Conservation (phyloP, 192 early-diverging fungal genomes). For the Rhizophagus sp. region DNA sequence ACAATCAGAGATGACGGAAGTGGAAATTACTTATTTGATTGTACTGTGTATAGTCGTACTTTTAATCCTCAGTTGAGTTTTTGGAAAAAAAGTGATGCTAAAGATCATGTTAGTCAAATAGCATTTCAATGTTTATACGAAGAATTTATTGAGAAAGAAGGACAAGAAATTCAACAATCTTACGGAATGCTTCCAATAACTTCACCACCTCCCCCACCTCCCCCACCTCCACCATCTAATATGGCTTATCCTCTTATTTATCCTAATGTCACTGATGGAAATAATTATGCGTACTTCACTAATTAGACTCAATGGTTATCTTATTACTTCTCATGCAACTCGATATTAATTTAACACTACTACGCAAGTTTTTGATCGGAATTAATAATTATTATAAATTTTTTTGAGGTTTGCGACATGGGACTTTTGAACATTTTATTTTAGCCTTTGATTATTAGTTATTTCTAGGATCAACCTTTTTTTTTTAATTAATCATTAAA, state of each 20-base stretch:
- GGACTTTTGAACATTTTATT: no score
- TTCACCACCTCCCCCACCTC: no score
- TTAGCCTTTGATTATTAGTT: no score
- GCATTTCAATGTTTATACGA: constrained; percentile 4
- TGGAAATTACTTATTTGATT: constrained; percentile 17
- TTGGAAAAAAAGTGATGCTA: constrained; percentile 20
- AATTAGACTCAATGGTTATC: neutral
- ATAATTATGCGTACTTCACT: neutral
- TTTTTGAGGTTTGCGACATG: no score
- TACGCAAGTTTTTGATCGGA: neutral
- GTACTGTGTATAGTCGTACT: neutral
- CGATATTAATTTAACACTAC: neutral
- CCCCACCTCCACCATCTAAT: neutral
- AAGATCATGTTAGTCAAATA: constrained; percentile 3
- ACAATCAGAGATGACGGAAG: constrained; percentile 1
- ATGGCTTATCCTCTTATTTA: neutral
- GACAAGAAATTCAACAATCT: neutral
- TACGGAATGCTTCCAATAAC: neutral
- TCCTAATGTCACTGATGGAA: neutral
- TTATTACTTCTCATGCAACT: neutral
- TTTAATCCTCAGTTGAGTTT: neutral
- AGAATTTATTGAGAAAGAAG: constrained; percentile 12
- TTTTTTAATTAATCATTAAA: no score
- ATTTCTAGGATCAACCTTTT: no score
- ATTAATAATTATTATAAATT: neutral